Evolutionary conservation across 768 basidiomycete species (phyloP).

Genomic region (Trametes villosa): DNA sequence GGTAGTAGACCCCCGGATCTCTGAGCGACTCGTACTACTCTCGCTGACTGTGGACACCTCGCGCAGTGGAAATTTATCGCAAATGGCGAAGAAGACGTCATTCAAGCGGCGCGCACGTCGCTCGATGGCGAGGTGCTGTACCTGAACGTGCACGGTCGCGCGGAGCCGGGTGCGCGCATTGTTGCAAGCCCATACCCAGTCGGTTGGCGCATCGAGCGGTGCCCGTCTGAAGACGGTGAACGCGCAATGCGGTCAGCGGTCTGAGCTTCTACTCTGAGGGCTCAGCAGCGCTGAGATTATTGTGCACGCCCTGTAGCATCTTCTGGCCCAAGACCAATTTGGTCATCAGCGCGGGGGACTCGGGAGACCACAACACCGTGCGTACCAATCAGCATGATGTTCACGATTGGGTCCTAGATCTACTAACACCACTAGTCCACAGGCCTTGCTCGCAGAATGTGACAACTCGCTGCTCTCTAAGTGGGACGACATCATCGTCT

Average conservation of each 20-base stretch:
- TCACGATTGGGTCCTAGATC: no score
- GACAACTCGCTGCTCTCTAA: no score
- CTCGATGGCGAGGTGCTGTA: neutral
- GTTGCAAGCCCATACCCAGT: constrained; percentile 27
- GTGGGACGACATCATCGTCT: no score
- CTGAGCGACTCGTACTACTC: neutral
- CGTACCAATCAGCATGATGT: no score
- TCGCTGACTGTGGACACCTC: no score
- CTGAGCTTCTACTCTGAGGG: neutral
- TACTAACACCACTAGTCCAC: no score
- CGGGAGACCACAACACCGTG: no score
- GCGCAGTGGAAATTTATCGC: constrained; percentile 8
- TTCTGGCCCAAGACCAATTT: neutral
- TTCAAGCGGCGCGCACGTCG: neutral
- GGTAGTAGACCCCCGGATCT: constrained; percentile 1
- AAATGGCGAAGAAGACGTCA: constrained; percentile 23
- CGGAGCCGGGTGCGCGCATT: constrained; percentile 14
- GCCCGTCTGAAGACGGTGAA: neutral
- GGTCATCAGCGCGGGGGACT: neutral
- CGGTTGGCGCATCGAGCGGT: constrained; percentile 22
- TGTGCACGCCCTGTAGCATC: neutral
- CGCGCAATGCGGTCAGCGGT: neutral
- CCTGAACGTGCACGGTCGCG: constrained; percentile 21
- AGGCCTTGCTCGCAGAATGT: no score
- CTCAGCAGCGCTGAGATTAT: neutral